These are phyloP conservation scores for Albugo candida DNA, from an alignment of 352 stramenopile genomes.

Conservation along the genomic window DNA sequence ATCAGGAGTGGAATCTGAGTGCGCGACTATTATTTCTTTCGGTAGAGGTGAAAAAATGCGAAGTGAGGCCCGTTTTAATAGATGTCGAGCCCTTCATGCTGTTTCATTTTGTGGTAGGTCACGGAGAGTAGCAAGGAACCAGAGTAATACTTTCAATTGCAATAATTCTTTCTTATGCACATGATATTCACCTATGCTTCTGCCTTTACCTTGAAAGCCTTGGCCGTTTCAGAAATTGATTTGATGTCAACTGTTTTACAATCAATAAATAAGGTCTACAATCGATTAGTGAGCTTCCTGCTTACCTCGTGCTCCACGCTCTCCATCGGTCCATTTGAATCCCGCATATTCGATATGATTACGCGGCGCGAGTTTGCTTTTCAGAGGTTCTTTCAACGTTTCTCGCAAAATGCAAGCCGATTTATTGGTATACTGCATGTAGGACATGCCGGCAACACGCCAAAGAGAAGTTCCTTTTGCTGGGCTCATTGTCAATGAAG, in stretches of 20 bases:
- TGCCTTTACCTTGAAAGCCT: constrained; percentile 28
- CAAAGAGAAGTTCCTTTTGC: constrained; percentile 66
- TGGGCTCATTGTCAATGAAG: background rate
- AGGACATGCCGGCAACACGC: constrained; percentile 70
- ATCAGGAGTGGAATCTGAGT: too few relatives aligned
- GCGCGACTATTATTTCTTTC: too few relatives aligned
- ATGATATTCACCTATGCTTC: background rate
- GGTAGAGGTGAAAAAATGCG: too few relatives aligned
- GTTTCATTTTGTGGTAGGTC: too few relatives aligned
- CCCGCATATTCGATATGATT: constrained; percentile 64
- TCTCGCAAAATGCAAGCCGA: constrained; percentile 49
- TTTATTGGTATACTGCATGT: constrained; percentile 81
- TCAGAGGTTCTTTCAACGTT: constrained; percentile 71
- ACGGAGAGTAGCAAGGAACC: too few relatives aligned
- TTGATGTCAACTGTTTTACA: constrained; percentile 30
- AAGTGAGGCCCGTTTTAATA: too few relatives aligned
- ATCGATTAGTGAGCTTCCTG: background rate
- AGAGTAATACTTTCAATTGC: constrained; percentile 3
- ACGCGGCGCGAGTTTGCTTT: constrained; percentile 54
- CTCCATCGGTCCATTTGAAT: constrained; percentile 73
- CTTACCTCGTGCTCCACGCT: constrained; percentile 53
- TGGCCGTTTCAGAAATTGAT: constrained; percentile 67
- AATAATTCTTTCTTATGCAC: constrained; percentile 2
- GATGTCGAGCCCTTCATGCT: too few relatives aligned
- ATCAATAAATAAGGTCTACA: constrained; percentile 1